Evolutionary conservation across 2,329 filamentous ascomycete genomes (phyloP).

Genomic region (Penicillium sp.): DNA sequence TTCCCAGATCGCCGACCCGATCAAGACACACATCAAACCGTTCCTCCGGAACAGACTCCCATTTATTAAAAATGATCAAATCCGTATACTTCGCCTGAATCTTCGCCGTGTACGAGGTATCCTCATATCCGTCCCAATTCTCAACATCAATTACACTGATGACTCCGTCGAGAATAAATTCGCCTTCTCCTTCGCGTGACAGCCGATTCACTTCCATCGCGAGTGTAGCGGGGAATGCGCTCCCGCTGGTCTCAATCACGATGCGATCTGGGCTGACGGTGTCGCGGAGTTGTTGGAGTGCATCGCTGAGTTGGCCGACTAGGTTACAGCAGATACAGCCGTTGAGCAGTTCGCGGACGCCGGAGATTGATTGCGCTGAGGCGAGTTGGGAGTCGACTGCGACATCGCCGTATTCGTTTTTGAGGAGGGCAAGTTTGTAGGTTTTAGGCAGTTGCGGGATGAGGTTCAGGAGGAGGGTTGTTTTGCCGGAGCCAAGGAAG

Average conservation of each 20-base stretch:
- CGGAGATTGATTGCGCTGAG: conserved; percentile 74
- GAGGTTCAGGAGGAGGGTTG: conserved; percentile 90
- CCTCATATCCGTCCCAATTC: conserved; percentile 92
- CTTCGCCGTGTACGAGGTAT: conserved; percentile 83
- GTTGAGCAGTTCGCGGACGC: conserved; percentile 88
- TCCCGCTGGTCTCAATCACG: conserved; percentile 89
- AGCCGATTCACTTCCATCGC: conserved; percentile 87
- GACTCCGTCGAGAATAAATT: conserved; percentile 79
- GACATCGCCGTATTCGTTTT: conserved; percentile 97
- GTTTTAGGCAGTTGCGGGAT: conserved; percentile 82
- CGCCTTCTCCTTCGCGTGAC: conserved; percentile 56
- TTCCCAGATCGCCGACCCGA: conserved; percentile 73
- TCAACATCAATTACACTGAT: conserved; percentile 89
- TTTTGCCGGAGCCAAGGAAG: conserved; percentile 95
- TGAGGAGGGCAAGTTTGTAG: conserved; percentile 90
- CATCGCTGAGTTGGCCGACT: conserved; percentile 81
- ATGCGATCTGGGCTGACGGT: conserved; percentile 72
- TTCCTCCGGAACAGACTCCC: conserved; percentile 72
- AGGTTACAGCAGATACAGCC: conserved; percentile 99
- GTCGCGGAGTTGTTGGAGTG: conserved; percentile 69
- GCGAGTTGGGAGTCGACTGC: conserved; percentile 92
- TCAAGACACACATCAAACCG: conserved; percentile 76
- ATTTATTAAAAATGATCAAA: conserved; percentile 89
- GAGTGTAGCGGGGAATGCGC: conserved; percentile 81
- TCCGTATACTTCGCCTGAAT: conserved; percentile 89